A percentile compares a stretch with the other conserved stretches of the same genome.
Evolutionary conservation across 1,284 basidiomycete species (phyloP).

Genomic region (Vanrija sp.): DNA sequence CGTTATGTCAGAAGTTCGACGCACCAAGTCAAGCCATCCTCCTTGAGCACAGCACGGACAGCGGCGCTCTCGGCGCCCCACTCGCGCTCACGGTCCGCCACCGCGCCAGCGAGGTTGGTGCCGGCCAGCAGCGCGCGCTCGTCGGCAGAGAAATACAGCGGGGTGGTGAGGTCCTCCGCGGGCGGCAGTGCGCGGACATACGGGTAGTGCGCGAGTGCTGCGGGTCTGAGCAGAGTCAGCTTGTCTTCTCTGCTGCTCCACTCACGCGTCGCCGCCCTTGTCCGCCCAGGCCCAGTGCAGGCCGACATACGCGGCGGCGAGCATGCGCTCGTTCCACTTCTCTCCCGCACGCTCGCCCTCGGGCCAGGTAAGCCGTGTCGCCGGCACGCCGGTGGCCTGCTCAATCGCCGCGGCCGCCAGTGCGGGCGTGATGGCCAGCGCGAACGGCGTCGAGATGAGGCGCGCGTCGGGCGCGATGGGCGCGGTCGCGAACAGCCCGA

Average conservation of each 20-base stretch:
- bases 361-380: constrained; percentile 21
- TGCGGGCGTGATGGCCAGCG: constrained; percentile 64
- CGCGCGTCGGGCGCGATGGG: constrained; percentile 56
- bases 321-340: constrained; percentile 64
- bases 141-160: constrained; percentile 63
- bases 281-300: constrained; percentile 62
- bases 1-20: constrained; percentile 20
- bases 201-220: constrained; percentile 51
- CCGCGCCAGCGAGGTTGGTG: constrained; percentile 72
- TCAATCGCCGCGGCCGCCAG: constrained; percentile 54
- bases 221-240: constrained; percentile 15
- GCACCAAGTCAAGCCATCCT: constrained; percentile 63
- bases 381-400: constrained; percentile 21
- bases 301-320: constrained; percentile 65
- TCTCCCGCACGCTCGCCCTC: constrained; percentile 32
- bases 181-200: constrained; percentile 68
- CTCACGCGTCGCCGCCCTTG: constrained; percentile 8
- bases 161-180: constrained; percentile 60
- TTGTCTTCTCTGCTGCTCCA: constrained; percentile 21
- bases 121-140: constrained; percentile 68
- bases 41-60: constrained; percentile 52
- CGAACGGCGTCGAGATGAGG: constrained; percentile 70
- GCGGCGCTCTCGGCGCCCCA: constrained; percentile 61
- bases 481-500: constrained; percentile 57
- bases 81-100: constrained; percentile 58